Base-by-base conservation (phyloP, 2,329 filamentous ascomycete species). In the Fusarium piperis region DNA sequence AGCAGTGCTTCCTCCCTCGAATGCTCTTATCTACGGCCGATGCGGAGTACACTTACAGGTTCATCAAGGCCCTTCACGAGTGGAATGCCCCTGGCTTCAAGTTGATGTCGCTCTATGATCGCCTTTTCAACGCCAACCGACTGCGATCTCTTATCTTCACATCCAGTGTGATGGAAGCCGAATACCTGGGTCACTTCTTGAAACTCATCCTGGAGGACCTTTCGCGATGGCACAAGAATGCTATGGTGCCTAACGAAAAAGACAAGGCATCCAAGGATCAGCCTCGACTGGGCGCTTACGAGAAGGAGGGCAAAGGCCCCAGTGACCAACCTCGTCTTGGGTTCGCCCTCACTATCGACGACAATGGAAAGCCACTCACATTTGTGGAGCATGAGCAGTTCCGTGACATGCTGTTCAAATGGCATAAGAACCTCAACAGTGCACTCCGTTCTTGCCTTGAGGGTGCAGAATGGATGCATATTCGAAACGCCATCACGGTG, bases 381-480 rank as follows among this genome's bases (percentile, higher is more conserved):
- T 92, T 94, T 74, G 84, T 98, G 66, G 92, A 94, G 63, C 96
- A 94, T 79, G 93, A 95, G 71, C 91, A 94, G 61, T 99, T 97
- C 84, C 91, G 94, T 56, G 91, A 93, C 74, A 84, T 97, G 59
- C 85, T 98, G 33, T 96, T 93, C 84, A 93, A 93, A 74, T 98
- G 95, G 94, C 97, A 99, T 81, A 91, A 92, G 75, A 90, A 93
- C 70, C 84, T 99, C 46, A 93, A 92, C 75, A 89, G 85, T 56
- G 94, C 95, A 3, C 85, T 99, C 61, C 95, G 94, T 79, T 88
- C 88, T 38, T 98, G 95, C 79, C 86, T 99, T 52, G 90, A 90
- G 18, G 92, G 92, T 30, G 91, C 89, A 33, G 95, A 98, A 81
- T 99, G 96, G 89, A 98, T 98, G 92, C 95, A 98, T 80, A 97